A percentile compares a stretch with the other conserved stretches of the same genome.
Evolutionary conservation across 2,329 filamentous ascomycete species (phyloP).

Genomic region (Corynespora cassiicola): DNA sequence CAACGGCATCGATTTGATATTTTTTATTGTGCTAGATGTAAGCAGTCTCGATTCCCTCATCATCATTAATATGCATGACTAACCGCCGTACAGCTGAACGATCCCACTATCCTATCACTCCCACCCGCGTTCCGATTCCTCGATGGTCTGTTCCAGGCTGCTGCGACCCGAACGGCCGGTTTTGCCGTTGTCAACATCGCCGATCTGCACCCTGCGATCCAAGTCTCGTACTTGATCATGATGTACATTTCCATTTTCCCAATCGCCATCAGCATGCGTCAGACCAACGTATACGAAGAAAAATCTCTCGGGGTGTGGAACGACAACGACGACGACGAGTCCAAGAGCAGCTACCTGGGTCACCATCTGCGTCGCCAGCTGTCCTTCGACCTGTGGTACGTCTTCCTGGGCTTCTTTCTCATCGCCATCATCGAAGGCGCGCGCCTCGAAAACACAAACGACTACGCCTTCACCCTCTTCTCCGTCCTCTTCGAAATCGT

Average conservation of each 20-base stretch:
- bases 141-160: slow-evolving; percentile 88
- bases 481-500: slow-evolving; percentile 51
- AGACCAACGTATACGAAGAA: slow-evolving; percentile 97
- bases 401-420: slow-evolving; percentile 92
- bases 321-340: slow-evolving; percentile 56
- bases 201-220: slow-evolving; percentile 84
- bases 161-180: slow-evolving; percentile 87
- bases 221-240: slow-evolving; percentile 96
- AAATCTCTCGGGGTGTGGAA: slow-evolving; percentile 79
- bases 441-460: slow-evolving; percentile 68
- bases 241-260: slow-evolving; percentile 99
- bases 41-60: slow-evolving; percentile 43
- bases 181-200: slow-evolving; percentile 83
- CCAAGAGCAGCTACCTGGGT: slow-evolving; percentile 81
- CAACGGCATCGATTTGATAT: slow-evolving; percentile 84
- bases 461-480: slow-evolving; percentile 60
- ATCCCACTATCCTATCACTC: slow-evolving; percentile 70
- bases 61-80: slow-evolving; percentile 2
- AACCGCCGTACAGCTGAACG: slow-evolving; percentile 66
- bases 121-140: slow-evolving; percentile 78
- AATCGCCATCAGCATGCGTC: slow-evolving; percentile 91
- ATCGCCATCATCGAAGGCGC: slow-evolving; percentile 86
- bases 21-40: slow-evolving; percentile 92
- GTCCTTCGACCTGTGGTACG: slow-evolving; percentile 97
- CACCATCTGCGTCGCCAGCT: slow-evolving; percentile 91